These are phyloP conservation scores for Ceratocystis papillata DNA, from an alignment of 2,329 filamentous ascomycete species.

Conservation along the genomic window DNA sequence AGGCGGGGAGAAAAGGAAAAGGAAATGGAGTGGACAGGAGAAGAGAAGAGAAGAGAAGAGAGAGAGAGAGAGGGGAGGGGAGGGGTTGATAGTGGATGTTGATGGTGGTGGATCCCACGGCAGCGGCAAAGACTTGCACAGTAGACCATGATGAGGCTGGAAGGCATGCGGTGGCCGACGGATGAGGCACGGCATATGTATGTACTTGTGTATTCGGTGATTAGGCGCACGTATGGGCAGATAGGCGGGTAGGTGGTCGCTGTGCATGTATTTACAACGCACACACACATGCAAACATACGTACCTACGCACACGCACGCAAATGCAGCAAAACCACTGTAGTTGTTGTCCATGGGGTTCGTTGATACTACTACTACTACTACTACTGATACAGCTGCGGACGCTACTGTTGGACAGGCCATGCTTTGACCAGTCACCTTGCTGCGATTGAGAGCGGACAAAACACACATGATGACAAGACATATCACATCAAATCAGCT, in stretches of 20 bases:
- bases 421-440: not conserved
- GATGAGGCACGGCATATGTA: not conserved
- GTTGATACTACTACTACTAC: too few species aligned
- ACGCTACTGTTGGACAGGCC: too few species aligned
- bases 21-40: not conserved
- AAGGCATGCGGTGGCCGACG: not conserved
- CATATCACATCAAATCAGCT: conserved; percentile 2
- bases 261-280: not conserved
- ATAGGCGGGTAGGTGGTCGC: not conserved
- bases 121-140: not conserved
- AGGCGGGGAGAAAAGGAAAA: too few species aligned
- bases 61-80: too few species aligned
- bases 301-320: conserved; percentile 3
- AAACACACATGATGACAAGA: not conserved
- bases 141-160: not conserved
- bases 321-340: not conserved
- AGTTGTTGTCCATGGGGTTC: not conserved
- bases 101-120: not conserved
- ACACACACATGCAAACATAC: conserved; percentile 5
- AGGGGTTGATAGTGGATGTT: not conserved
- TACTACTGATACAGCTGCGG: too few species aligned
- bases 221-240: not conserved
- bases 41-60: too few species aligned
- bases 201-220: not conserved
- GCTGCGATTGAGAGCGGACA: not conserved